Base-by-base conservation (phyloP, 1,139 yeast species). In the Lizanozyma gosingica region DNA sequence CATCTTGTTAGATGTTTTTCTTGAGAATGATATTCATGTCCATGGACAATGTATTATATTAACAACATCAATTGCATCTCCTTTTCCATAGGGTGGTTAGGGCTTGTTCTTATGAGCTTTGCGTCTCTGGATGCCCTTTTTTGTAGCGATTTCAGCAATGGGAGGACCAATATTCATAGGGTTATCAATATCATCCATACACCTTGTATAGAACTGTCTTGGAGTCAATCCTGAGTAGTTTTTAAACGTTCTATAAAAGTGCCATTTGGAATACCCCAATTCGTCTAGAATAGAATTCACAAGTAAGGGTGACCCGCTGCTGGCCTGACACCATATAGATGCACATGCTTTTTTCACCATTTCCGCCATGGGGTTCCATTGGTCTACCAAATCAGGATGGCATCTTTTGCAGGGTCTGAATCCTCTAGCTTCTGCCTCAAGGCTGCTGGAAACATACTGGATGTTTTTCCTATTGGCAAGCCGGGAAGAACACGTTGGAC, bases 231-330 rank as follows among this genome's bases (percentile, higher is more conserved):
- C 53, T 9, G 56, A 50, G 38, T 55, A 55, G 35, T 47, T 46
- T 35, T 55, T 53, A 43, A 57, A 57, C 15, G 52, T 45, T 4
- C 62, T 44, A 39, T 50, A 54, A 37, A 55, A 52, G 39, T 57
- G 58, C 59, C 60, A 56, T 40, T 53, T 53, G 3, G 61, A 53
- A 16, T 55, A 45, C 1, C 52, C 49, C 27, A 57, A 40, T 15
- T 45, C 43, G 36, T 41, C 42, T 15, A 51, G 40, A 6, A 22
- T 15, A 38, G 17, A n/a, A 15, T 35, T 37, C 14, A 35, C 9
- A 16, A 34, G 32, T 14, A 34, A 36, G 27, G 34, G 34, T 18
- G n/a, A 16, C 6, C 33, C 29, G 11, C 17, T 15, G 4, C 14
- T 15, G 4, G 40, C 40, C 11, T 16, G 33, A 2, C 42, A 41